Evolutionary conservation across 257 asterid genomes (phyloP).

Genomic region (Solanum habrochaites): DNA sequence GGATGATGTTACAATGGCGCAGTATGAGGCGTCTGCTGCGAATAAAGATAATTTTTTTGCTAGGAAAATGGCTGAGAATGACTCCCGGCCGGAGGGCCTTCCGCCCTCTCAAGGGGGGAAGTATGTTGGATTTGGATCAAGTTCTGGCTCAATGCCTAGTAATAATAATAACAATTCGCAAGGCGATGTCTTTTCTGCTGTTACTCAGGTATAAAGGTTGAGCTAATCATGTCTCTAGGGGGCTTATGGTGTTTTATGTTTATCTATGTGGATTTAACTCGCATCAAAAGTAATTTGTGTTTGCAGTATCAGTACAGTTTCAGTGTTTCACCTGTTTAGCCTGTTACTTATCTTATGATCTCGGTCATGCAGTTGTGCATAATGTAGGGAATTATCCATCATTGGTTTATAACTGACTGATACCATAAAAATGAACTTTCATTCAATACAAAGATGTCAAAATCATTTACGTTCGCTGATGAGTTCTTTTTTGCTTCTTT

Average conservation of each 20-base stretch:
- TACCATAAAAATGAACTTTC: not conserved
- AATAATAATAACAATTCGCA: constrained; percentile 16
- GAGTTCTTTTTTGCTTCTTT: not conserved
- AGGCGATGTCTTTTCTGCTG: constrained; percentile 69
- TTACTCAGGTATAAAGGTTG: constrained; percentile 46
- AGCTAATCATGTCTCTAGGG: not conserved
- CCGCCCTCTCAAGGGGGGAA: constrained; percentile 97
- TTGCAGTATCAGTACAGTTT: not conserved
- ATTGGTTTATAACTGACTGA: not conserved
- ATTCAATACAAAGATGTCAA: not conserved
- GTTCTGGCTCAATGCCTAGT: constrained; percentile 31
- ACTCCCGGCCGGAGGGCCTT: constrained; percentile 67
- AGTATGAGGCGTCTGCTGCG: constrained; percentile 82
- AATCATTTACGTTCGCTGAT: not conserved
- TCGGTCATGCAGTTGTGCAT: not conserved
- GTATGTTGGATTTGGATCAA: constrained; percentile 87
- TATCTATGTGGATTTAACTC: not conserved
- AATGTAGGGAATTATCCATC: not conserved
- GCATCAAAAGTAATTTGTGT: not conserved
- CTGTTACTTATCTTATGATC: not conserved
- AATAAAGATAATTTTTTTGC: constrained; percentile 65
- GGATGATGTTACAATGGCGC: constrained; percentile 38
- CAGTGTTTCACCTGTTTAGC: not conserved
- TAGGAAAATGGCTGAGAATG: constrained; percentile 56
- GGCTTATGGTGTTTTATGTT: not conserved